Conservation (phyloP, 805 yeast genomes). For the Candida fluviatilis region DNA sequence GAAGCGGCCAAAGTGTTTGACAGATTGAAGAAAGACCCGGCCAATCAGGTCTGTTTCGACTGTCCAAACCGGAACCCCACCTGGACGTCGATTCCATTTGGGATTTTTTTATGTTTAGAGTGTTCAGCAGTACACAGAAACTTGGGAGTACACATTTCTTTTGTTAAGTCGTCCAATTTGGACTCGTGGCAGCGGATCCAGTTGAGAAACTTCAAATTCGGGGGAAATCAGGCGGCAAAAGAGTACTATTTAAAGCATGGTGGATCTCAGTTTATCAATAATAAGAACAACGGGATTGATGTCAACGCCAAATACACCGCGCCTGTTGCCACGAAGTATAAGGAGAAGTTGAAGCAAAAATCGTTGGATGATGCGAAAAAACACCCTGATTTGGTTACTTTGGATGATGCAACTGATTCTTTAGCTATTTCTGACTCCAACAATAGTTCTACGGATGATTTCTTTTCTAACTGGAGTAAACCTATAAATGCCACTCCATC, state of each 20-base stretch:
- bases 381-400: conserved; percentile 70
- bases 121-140: conserved; percentile 95
- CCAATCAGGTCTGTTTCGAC: conserved; percentile 88
- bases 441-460: conserved; percentile 61
- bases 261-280: conserved; percentile 63
- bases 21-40: conserved; percentile 58
- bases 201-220: conserved; percentile 85
- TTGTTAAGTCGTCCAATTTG: conserved; percentile 86
- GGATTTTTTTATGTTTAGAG: conserved; percentile 86
- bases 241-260: conserved; percentile 83
- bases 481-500: conserved; percentile 56
- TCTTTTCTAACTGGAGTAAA: conserved; percentile 88
- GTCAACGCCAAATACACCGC: conserved; percentile 78
- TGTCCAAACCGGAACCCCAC: conserved; percentile 93
- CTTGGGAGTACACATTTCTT: conserved; percentile 92
- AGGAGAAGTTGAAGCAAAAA: conserved; percentile 70
- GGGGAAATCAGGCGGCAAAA: conserved; percentile 85
- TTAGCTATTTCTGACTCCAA: conserved; percentile 23
- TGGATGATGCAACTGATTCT: conserved; percentile 44
- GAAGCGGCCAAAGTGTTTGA: conserved; percentile 64
- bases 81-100: conserved; percentile 98
- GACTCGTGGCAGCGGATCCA: conserved; percentile 94
- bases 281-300: conserved; percentile 41
- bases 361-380: conserved; percentile 61
- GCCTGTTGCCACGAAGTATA: conserved; percentile 73